Conservation (phyloP, 257 asterid genomes). For the Solanum pennellii region DNA sequence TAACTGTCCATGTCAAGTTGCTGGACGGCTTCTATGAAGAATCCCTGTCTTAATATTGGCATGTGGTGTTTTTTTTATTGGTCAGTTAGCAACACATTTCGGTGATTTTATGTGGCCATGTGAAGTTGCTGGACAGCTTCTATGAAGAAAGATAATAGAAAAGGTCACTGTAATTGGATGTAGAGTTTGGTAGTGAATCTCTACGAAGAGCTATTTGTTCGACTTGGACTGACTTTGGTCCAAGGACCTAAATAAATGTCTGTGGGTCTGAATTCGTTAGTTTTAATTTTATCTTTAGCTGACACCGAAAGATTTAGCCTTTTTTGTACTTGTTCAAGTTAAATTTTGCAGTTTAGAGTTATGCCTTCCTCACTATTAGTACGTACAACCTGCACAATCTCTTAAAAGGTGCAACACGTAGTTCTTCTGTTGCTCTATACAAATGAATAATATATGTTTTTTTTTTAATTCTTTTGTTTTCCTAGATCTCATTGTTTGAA, state of each 20-base stretch:
- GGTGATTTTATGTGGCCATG: background rate
- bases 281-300: background rate
- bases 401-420: background rate
- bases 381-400: background rate
- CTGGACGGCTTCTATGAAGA: background rate
- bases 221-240: background rate
- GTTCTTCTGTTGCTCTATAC: background rate
- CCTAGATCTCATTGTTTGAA: background rate
- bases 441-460: background rate
- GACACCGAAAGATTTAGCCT: background rate
- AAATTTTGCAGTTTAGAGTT: background rate
- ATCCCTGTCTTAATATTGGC: background rate
- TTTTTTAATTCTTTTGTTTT: background rate
- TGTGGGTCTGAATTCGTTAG: background rate
- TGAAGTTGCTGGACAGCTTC: background rate
- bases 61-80: background rate
- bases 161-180: background rate
- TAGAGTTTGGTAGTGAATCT: background rate
- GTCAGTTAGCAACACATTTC: background rate
- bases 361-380: background rate
- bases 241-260: background rate
- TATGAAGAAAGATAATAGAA: background rate
- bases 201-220: background rate
- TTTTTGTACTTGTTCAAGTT: background rate
- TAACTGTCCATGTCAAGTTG: background rate